These are phyloP conservation scores for Microbotryum intermedium DNA, from an alignment of 1,284 basidiomycete genomes.

Conservation along the genomic window DNA sequence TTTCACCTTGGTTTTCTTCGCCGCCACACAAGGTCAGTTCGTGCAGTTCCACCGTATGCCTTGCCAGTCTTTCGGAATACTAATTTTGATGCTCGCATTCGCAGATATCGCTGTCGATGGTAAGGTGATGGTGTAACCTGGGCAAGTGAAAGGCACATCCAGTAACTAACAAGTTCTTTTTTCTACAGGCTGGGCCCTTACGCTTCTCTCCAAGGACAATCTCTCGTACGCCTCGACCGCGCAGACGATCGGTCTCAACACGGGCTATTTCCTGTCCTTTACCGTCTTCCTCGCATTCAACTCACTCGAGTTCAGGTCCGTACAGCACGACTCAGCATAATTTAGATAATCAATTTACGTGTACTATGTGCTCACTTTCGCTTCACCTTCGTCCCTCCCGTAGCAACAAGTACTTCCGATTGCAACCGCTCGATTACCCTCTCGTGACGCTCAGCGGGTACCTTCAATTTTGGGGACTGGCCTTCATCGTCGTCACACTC, in stretches of 20 bases:
- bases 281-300: constrained; percentile 97
- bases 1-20: constrained; percentile 83
- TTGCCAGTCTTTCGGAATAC: not conserved
- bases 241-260: constrained; percentile 94
- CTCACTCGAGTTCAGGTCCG: constrained; percentile 80
- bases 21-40: constrained; percentile 82
- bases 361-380: not conserved
- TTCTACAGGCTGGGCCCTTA: constrained; percentile 80
- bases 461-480: constrained; percentile 73
- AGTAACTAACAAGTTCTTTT: not conserved
- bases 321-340: constrained; percentile 22
- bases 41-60: not conserved
- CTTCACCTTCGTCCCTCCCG: constrained; percentile 2
- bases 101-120: constrained; percentile 95
- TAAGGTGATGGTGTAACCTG: constrained; percentile 31
- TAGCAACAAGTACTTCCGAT: constrained; percentile 62
- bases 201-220: constrained; percentile 88
- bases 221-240: constrained; percentile 95
- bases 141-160: not conserved
- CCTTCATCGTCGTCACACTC: constrained; percentile 72
- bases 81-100: constrained; percentile 1
- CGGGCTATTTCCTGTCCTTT: constrained; percentile 91
- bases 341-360: not conserved
- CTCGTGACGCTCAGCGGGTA: constrained; percentile 72
- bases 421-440: constrained; percentile 57